Evolutionary conservation across 148 eudicot genomes (phyloP).

Genomic region (Tetragonia tetragonoides): DNA sequence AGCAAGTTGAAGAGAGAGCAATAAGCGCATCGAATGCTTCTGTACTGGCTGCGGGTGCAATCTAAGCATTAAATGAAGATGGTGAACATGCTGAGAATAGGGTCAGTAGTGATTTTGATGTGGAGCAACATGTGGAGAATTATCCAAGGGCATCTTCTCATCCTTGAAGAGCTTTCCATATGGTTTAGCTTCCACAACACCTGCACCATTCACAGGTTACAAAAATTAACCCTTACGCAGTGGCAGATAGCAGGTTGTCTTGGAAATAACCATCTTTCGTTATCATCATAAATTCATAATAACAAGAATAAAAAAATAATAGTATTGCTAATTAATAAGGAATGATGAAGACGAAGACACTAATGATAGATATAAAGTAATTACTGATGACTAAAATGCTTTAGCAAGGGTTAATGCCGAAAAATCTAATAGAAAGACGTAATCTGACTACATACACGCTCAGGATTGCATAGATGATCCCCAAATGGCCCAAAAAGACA

Average conservation of each 20-base stretch:
- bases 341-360: not conserved
- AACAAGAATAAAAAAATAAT: not conserved
- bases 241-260: not conserved
- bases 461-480: slow-evolving; percentile 54
- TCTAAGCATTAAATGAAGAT: not conserved
- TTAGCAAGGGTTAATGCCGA: not conserved
- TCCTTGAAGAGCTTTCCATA: slow-evolving; percentile 89
- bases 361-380: not conserved
- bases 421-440: slow-evolving; percentile 3
- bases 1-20: too few species aligned
- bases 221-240: not conserved
- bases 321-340: not conserved
- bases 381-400: not conserved
- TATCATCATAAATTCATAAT: not conserved
- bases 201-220: slow-evolving; percentile 32
- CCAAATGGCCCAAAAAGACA: slow-evolving; percentile 88
- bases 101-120: slow-evolving; percentile 49
- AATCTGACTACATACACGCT: slow-evolving; percentile 46
- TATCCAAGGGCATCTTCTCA: slow-evolving; percentile 78
- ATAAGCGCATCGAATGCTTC: slow-evolving; percentile 45
- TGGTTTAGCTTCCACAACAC: slow-evolving; percentile 90
- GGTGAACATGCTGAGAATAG: slow-evolving; percentile 19
- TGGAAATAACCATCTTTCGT: too few species aligned
- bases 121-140: slow-evolving; percentile 79
- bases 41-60: slow-evolving; percentile 74